These are phyloP conservation scores for Aureobasidium sp. DNA, from an alignment of 2,329 filamentous ascomycete genomes.

Conservation along the genomic window DNA sequence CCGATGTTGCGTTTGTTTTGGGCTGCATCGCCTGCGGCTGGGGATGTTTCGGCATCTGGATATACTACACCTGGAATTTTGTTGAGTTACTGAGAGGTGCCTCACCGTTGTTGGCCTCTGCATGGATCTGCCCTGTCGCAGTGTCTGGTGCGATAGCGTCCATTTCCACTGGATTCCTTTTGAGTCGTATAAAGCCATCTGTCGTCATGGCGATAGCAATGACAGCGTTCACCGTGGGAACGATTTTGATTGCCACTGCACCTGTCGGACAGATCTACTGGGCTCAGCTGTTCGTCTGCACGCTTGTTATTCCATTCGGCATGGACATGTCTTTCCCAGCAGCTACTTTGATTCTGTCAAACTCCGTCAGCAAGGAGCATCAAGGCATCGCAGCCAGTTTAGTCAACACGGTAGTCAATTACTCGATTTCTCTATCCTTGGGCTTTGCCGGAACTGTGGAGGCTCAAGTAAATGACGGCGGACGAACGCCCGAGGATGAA, in stretches of 20 bases:
- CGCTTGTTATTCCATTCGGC: constrained; percentile 53
- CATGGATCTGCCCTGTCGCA: constrained; percentile 41
- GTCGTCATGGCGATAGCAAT: constrained; percentile 35
- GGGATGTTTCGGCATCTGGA: too few species aligned
- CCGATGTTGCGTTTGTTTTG: constrained; percentile 48
- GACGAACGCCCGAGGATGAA: constrained; percentile 27
- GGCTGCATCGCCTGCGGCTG: constrained; percentile 40
- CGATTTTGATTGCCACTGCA: constrained; percentile 37
- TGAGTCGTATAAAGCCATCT: constrained; percentile 24
- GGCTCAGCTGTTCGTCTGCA: constrained; percentile 54
- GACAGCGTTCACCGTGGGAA: constrained; percentile 37
- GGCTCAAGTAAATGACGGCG: constrained; percentile 35
- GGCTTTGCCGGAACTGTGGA: constrained; percentile 62
- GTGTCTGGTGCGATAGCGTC: constrained; percentile 42
- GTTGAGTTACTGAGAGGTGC: constrained; percentile 38
- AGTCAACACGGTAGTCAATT: constrained; percentile 60
- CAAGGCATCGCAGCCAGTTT: constrained; percentile 50
- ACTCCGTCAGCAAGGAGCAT: constrained; percentile 41
- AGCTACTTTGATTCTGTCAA: constrained; percentile 53
- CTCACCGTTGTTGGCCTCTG: constrained; percentile 39
- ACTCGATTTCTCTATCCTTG: constrained; percentile 58
- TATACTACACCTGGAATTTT: constrained; percentile 33
- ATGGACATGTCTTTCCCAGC: constrained; percentile 64
- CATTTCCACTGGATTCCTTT: constrained; percentile 31
- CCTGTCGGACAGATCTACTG: constrained; percentile 56